phyloP scores from a whole-genome alignment of 2,329 filamentous ascomycete genomes.

The Aspergillus pseudonomiae region DNA sequence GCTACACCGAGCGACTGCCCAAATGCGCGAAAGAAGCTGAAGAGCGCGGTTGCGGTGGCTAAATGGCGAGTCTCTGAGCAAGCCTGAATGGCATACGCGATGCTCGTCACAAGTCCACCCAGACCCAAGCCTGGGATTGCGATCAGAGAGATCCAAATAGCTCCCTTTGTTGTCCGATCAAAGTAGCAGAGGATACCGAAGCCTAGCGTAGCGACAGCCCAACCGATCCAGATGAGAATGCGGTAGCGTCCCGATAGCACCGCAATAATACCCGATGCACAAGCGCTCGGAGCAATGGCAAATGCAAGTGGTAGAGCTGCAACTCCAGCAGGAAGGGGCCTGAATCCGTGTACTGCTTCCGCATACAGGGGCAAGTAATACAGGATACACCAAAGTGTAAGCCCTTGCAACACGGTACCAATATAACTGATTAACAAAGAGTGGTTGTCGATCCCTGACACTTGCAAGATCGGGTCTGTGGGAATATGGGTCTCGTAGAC shows the following conservation, averaged over 20 bases:
- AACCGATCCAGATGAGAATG: background rate
- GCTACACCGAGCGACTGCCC: background rate
- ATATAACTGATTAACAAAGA: background rate
- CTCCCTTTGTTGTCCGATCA: background rate
- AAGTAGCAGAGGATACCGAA: background rate
- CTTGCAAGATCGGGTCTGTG: background rate
- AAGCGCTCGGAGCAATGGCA: background rate
- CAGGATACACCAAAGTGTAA: background rate
- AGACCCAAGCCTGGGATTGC: background rate
- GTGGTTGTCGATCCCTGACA: background rate
- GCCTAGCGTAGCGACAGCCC: background rate
- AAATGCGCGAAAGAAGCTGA: background rate
- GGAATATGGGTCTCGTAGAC: background rate
- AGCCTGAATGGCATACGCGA: background rate
- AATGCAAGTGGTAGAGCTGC: background rate
- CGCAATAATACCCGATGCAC: background rate
- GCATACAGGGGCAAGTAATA: background rate
- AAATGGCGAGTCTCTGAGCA: background rate
- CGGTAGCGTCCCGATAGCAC: background rate
- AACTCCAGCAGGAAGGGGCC: background rate
- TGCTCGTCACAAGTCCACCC: background rate
- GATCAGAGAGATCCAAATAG: background rate
- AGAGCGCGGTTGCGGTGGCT: background rate
- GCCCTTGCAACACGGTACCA: background rate
- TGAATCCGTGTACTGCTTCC: background rate